Evolutionary conservation across 352 stramenopile species (phyloP).

Genomic region (Pythium sp.): DNA sequence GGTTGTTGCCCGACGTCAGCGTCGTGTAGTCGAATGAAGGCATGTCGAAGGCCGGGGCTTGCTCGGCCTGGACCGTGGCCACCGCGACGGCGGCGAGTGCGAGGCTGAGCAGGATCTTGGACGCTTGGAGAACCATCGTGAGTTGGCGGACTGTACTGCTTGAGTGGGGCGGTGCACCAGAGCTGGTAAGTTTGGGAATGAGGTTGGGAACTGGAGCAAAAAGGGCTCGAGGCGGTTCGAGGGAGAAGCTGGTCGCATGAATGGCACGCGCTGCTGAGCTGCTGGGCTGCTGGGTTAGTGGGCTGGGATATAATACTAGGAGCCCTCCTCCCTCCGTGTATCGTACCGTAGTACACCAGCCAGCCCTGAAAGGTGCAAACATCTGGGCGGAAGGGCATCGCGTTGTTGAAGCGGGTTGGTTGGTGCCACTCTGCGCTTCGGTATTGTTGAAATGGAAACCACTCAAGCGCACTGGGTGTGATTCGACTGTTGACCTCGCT

Average conservation of each 20-base stretch:
- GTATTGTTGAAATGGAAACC: neutral
- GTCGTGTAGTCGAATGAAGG: constrained; percentile 55
- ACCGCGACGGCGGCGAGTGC: constrained; percentile 3
- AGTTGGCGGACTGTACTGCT: neutral
- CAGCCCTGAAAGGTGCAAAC: neutral
- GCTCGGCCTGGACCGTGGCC: neutral
- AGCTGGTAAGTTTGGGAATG: constrained; percentile 4
- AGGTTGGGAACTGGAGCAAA: neutral
- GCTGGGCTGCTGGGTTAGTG: neutral
- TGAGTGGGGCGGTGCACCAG: neutral
- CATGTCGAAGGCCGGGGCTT: constrained; percentile 36
- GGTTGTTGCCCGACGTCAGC: constrained; percentile 29
- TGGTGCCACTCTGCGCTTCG: neutral
- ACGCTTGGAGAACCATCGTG: constrained; percentile 10
- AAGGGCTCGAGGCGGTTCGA: neutral
- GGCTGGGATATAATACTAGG: neutral
- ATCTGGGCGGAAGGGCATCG: neutral
- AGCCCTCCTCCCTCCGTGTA: neutral
- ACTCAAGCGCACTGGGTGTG: too few species aligned
- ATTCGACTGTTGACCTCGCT: too few species aligned
- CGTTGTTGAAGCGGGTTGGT: neutral
- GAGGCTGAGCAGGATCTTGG: constrained; percentile 14
- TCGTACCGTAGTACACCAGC: neutral
- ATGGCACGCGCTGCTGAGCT: neutral
- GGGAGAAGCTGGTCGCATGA: neutral